A percentile compares a stretch with the other conserved stretches of the same genome.
These are phyloP conservation scores for Botrytis byssoidea DNA, from an alignment of 2,329 filamentous ascomycete species.

Conservation along the genomic window DNA sequence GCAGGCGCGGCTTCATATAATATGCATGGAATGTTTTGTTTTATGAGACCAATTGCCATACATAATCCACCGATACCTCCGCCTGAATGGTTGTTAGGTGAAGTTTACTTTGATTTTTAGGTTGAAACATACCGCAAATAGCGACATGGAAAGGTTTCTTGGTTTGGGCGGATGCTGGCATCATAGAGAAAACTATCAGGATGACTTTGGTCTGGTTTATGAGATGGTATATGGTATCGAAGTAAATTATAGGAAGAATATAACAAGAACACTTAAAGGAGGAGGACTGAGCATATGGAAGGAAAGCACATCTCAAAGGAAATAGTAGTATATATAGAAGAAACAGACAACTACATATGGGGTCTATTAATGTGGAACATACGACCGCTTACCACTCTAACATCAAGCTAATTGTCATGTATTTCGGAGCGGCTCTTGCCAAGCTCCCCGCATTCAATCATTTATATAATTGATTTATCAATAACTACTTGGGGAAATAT, in stretches of 20 bases:
- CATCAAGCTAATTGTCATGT: not conserved
- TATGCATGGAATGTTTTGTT: conserved; percentile 34
- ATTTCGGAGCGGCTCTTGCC: not conserved
- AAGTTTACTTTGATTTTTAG: not conserved
- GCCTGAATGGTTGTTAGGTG: conserved; percentile 24
- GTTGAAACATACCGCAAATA: conserved; percentile 30
- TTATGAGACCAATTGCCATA: conserved; percentile 36
- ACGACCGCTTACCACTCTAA: not conserved
- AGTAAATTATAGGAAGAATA: not conserved
- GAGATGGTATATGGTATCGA: not conserved
- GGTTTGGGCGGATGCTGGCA: conserved; percentile 25
- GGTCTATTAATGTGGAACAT: not conserved
- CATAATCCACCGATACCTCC: conserved; percentile 38
- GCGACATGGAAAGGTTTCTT: conserved; percentile 37
- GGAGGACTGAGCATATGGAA: not conserved
- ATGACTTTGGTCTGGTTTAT: not conserved
- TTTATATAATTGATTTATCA: not conserved
- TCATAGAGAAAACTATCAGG: conserved; percentile 4
- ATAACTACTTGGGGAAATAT: not conserved
- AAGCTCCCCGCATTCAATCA: not conserved
- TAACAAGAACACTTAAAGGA: not conserved
- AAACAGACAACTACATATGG: not conserved
- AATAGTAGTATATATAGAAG: not conserved
- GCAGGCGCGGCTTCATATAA: conserved; percentile 37
- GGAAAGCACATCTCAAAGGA: not conserved